phyloP scores from a whole-genome alignment of 768 basidiomycete species.

The Podaxis rugospora region DNA sequence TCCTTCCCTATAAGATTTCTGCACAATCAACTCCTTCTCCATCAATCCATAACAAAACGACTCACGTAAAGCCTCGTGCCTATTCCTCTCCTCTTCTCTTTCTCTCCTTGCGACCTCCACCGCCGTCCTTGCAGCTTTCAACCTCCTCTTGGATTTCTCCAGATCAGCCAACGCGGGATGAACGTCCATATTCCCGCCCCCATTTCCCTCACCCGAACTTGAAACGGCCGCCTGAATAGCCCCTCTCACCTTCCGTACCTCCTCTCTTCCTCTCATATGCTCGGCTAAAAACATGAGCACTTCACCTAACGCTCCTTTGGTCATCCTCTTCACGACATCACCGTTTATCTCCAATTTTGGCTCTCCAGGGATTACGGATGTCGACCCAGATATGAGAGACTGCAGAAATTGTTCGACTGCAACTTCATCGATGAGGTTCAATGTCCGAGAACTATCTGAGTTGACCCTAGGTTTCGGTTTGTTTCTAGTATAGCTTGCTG shows the following conservation, averaged over 20 bases:
- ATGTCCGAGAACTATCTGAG: neutral
- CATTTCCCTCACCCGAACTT: neutral
- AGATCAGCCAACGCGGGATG: neutral
- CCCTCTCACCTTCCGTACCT: neutral
- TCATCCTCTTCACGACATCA: neutral
- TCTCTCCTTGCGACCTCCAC: constrained; percentile 9
- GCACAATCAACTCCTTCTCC: neutral
- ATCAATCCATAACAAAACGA: neutral
- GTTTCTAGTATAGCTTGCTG: neutral
- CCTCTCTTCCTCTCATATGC: neutral
- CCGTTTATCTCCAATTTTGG: neutral
- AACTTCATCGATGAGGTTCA: neutral
- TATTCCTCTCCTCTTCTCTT: constrained; percentile 7
- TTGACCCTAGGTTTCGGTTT: neutral
- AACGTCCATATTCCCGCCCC: neutral
- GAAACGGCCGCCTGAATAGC: neutral
- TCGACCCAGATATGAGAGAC: neutral
- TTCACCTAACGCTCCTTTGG: neutral
- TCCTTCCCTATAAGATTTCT: neutral
- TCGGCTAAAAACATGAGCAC: neutral
- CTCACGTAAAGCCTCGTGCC: constrained; percentile 1
- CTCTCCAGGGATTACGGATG: neutral
- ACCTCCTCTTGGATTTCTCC: neutral
- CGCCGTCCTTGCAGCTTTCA: neutral
- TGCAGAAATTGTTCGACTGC: neutral